These are phyloP conservation scores for Pseudocercospora fijiensis DNA, from an alignment of 2,329 filamentous ascomycete species.

Conservation along the genomic window DNA sequence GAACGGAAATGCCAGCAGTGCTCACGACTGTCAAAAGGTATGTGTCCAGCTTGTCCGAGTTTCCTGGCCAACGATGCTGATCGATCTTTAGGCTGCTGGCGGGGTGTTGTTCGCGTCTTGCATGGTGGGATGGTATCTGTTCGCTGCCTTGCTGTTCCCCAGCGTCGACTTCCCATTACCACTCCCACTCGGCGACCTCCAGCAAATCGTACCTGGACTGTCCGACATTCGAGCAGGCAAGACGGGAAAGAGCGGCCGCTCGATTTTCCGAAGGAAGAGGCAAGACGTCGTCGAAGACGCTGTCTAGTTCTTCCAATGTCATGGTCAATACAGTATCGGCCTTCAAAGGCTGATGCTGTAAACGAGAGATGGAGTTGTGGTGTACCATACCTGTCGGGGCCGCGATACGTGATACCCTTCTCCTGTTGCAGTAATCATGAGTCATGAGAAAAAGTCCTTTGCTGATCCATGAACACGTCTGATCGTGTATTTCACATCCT, in stretches of 20 bases:
- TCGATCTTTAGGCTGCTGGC: conserved; percentile 18
- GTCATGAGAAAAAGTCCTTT: neutral
- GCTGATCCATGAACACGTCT: neutral
- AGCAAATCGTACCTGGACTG: conserved; percentile 20
- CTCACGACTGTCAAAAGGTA: conserved; percentile 25
- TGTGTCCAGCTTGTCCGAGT: neutral
- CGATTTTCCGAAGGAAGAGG: conserved; percentile 12
- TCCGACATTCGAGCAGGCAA: conserved; percentile 14
- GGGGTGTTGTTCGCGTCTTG: conserved; percentile 21
- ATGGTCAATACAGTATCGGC: neutral
- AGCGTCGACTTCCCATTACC: conserved; percentile 26
- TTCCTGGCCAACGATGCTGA: neutral
- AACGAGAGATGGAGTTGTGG: neutral
- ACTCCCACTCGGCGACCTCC: conserved; percentile 24
- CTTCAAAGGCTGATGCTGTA: neutral
- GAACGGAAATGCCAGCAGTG: conserved; percentile 16
- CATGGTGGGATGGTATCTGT: conserved; percentile 26
- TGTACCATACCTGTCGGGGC: neutral
- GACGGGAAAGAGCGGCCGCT: conserved; percentile 4
- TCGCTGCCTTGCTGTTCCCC: conserved; percentile 23
- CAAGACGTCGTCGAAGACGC: conserved; percentile 9
- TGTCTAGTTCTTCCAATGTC: conserved; percentile 7
- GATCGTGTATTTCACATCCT: neutral
- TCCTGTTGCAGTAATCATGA: neutral
- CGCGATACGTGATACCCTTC: neutral